Evolutionary conservation across 1,139 yeast genomes (phyloP).

Genomic region (Geotrichum histeridarum): DNA sequence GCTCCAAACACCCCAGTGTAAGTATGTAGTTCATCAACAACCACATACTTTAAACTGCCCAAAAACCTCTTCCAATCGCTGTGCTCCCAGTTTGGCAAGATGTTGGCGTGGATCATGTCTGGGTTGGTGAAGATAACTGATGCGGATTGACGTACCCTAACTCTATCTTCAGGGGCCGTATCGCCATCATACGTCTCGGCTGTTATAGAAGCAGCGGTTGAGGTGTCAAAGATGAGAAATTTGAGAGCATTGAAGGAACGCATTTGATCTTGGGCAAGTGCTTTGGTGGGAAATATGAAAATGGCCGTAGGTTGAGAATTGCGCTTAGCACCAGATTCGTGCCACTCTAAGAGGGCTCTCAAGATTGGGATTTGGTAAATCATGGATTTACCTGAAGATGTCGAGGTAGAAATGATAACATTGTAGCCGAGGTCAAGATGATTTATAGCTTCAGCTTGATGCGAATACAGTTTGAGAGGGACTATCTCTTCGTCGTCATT

Average conservation of each 20-base stretch:
- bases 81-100: slow-evolving; percentile 51
- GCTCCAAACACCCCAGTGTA: slow-evolving; percentile 90
- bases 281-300: slow-evolving; percentile 92
- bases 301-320: slow-evolving; percentile 61
- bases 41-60: slow-evolving; percentile 59
- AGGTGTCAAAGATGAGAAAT: slow-evolving; percentile 25
- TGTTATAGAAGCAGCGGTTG: slow-evolving; percentile 34
- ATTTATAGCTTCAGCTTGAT: slow-evolving; percentile 74
- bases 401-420: slow-evolving; percentile 84
- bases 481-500: slow-evolving; percentile 3
- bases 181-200: slow-evolving; percentile 94
- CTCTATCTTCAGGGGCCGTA: slow-evolving; percentile 56
- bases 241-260: slow-evolving; percentile 66
- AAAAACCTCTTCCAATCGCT: slow-evolving; percentile 68
- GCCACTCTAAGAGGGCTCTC: slow-evolving; percentile 39
- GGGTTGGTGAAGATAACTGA: slow-evolving; percentile 90
- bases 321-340: neutral
- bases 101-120: slow-evolving; percentile 82
- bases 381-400: slow-evolving; percentile 91
- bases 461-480: slow-evolving; percentile 54
- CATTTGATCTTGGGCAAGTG: slow-evolving; percentile 93
- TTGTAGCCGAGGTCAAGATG: slow-evolving; percentile 51
- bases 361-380: slow-evolving; percentile 86
- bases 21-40: slow-evolving; percentile 82
- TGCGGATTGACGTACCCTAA: slow-evolving; percentile 53